These are phyloP conservation scores for Rhododendron williamsianum DNA, from an alignment of 148 eudicot species.

Conservation along the genomic window DNA sequence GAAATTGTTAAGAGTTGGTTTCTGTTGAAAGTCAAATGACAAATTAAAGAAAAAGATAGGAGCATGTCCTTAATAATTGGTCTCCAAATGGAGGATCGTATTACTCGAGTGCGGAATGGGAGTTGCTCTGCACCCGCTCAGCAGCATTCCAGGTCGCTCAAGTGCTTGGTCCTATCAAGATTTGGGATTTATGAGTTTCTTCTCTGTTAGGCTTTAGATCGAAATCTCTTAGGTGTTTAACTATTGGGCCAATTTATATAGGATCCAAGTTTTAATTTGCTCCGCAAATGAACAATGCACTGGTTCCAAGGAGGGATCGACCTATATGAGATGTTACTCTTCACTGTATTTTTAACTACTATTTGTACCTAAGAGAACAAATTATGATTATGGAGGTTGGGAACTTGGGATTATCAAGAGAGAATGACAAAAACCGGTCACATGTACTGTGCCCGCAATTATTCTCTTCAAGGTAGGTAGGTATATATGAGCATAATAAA, in stretches of 20 bases:
- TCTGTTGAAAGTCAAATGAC: background rate
- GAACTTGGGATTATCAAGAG: background rate
- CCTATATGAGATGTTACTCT: background rate
- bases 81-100: background rate
- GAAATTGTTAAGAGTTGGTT: background rate
- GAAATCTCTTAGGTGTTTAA: background rate
- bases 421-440: background rate
- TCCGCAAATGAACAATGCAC: background rate
- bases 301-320: background rate
- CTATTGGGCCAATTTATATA: too few relatives aligned
- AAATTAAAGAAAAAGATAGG: background rate
- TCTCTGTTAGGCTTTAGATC: background rate
- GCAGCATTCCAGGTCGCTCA: too few relatives aligned
- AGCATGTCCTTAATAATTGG: background rate
- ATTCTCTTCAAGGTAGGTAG: background rate
- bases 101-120: background rate
- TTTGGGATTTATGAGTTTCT: background rate
- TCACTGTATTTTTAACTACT: background rate
- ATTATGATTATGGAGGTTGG: background rate
- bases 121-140: too few relatives aligned
- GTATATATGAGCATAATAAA: background rate
- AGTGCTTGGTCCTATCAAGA: background rate
- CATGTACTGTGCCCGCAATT: background rate
- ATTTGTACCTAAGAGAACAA: background rate
- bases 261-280: background rate